Evolutionary conservation across 352 stramenopile genomes (phyloP).

Genomic region (Peronospora destructor): DNA sequence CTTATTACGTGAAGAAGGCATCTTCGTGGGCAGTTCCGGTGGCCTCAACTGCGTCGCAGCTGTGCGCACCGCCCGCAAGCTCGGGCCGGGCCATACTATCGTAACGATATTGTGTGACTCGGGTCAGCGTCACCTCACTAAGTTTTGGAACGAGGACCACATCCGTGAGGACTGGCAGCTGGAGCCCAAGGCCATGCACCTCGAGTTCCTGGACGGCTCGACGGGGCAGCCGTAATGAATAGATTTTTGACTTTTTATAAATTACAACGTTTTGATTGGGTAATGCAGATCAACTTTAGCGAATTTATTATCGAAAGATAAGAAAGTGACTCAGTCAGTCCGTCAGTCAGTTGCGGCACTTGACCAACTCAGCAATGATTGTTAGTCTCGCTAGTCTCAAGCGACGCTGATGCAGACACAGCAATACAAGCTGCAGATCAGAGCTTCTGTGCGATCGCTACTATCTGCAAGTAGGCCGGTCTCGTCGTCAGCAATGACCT

Average conservation of each 20-base stretch:
- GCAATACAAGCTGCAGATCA: too few relatives aligned
- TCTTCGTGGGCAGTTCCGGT: slow-evolving; percentile 92
- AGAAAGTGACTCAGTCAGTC: too few relatives aligned
- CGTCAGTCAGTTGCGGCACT: too few relatives aligned
- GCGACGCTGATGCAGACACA: too few relatives aligned
- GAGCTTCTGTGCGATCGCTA: too few relatives aligned
- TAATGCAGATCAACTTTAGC: background rate
- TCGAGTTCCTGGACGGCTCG: slow-evolving; percentile 71
- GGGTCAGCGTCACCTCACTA: slow-evolving; percentile 84
- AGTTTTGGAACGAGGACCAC: slow-evolving; percentile 83
- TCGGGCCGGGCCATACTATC: slow-evolving; percentile 75
- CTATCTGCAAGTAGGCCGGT: too few relatives aligned
- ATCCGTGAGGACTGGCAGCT: slow-evolving; percentile 66
- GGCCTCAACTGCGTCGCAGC: slow-evolving; percentile 83
- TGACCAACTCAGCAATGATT: too few relatives aligned
- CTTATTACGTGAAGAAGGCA: slow-evolving; percentile 91
- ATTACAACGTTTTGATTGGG: slow-evolving; percentile 22
- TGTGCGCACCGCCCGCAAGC: slow-evolving; percentile 58
- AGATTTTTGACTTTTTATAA: slow-evolving; percentile 21
- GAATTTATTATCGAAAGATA: slow-evolving; percentile 6
- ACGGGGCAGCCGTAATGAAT: slow-evolving; percentile 49
- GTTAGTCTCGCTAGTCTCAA: too few relatives aligned
- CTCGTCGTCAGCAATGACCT: too few relatives aligned
- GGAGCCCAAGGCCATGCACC: slow-evolving; percentile 35
- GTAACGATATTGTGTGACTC: slow-evolving; percentile 87